Evolutionary conservation across 78 protist species (phyloP).

Genomic region (Fonticula alba): DNA sequence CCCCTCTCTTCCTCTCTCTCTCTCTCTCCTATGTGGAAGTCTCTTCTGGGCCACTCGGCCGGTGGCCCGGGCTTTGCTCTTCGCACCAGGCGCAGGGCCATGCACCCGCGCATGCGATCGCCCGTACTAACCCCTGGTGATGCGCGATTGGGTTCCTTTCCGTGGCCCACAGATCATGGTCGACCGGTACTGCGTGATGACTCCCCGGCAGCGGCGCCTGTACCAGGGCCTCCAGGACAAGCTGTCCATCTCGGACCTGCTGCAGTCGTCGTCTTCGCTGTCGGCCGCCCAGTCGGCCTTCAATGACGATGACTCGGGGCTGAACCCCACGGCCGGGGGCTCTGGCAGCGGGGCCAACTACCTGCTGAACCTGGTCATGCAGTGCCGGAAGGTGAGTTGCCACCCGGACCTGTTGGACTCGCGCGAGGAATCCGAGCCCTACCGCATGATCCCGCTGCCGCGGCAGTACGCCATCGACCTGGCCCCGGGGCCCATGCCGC

Average conservation of each 20-base stretch:
- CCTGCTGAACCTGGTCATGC: constrained; percentile 76
- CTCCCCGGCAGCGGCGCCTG: constrained; percentile 49
- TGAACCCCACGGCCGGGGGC: too few species aligned
- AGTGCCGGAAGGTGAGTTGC: constrained; percentile 61
- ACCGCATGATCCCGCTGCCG: constrained; percentile 32
- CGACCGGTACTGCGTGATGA: constrained; percentile 36
- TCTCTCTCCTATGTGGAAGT: neutral
- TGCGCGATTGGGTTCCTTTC: too few species aligned
- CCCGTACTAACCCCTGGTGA: too few species aligned
- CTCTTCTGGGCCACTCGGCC: neutral
- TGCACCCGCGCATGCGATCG: too few species aligned
- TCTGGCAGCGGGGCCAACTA: too few species aligned
- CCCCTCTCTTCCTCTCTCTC: too few species aligned
- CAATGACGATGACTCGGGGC: constrained; percentile 23
- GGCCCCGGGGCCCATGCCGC: neutral
- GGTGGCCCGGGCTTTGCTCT: too few species aligned
- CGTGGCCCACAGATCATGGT: constrained; percentile 25
- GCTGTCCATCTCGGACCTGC: constrained; percentile 31
- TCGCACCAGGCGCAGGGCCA: too few species aligned
- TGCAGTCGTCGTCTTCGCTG: constrained; percentile 6
- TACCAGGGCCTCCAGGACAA: constrained; percentile 33
- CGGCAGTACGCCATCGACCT: too few species aligned
- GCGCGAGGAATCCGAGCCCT: constrained; percentile 27
- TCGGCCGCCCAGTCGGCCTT: constrained; percentile 10
- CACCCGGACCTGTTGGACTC: constrained; percentile 79